Evolutionary conservation across 495 filamentous ascomycete species (phyloP), one percentile per base, ranked within the genome.

Genomic region (Thozetella sp.): DNA sequence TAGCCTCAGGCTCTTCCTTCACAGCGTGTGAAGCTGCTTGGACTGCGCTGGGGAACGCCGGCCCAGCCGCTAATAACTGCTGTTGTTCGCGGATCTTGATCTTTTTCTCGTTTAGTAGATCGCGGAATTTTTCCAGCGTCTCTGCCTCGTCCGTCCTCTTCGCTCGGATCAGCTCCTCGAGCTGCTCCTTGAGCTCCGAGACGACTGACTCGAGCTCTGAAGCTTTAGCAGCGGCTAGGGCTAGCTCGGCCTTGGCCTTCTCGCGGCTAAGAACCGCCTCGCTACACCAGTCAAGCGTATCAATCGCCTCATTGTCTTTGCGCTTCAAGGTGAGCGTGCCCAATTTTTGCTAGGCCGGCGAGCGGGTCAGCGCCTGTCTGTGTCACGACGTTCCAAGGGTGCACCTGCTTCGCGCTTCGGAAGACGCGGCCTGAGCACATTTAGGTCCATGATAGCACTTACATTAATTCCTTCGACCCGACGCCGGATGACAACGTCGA

Each of bases 11-110:
- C 4, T 51, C 54, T 3, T 30, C 59, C 22, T 57, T 22, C 2
- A 40, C 37, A 20, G 22, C 13, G 0, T 45, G 24, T 23, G 22
- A 22, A 70, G 74, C 51, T 64, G 79, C 1, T 72, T 65, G 0
- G 79, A 71, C 66, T 90, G 84, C 10, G 84, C 70, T 37, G 81
- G 86, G 6, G 86, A n/a, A n/a, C n/a, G n/a, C n/a, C n/a, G n/a
- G n/a, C n/a, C n/a, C 83, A n/a, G 79, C 76, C 17, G 80, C 82
- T 3, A 95, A 70, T 10, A 93, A 64, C 20, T 88, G 81, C 61
- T 92, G 88, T 68, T 95, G 90, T 60, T 94, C 89, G 25, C 92
- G 78, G 22, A 97, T 94, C 72, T 95, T 96, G n/a, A 91, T 77
- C 72, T 97, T 97, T 74, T 97, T 97, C 64, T 88, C 87, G 62